phyloP scores from a whole-genome alignment of 2,329 filamentous ascomycete species.

The Pseudocercospora macadamiae region DNA sequence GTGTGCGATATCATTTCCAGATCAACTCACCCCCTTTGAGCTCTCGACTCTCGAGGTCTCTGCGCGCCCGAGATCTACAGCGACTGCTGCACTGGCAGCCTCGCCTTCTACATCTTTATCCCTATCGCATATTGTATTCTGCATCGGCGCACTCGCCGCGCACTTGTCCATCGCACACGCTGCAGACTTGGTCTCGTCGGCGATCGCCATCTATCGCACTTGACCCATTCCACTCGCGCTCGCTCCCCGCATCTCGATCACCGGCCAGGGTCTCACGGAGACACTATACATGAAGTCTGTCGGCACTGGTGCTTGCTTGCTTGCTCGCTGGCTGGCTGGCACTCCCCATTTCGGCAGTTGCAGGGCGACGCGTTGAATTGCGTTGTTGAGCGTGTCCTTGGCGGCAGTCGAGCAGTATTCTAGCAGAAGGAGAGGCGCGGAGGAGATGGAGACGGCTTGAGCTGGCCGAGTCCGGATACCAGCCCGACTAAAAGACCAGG shows the following conservation, averaged over 20 bases:
- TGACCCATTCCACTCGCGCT: not conserved
- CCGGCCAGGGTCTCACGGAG: slow-evolving; percentile 1
- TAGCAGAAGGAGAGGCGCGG: not conserved
- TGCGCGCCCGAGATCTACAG: not conserved
- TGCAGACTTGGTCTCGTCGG: no score
- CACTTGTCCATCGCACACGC: no score
- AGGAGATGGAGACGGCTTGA: slow-evolving; percentile 2
- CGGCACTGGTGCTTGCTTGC: slow-evolving; percentile 3
- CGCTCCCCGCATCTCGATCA: not conserved
- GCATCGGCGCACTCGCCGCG: no score
- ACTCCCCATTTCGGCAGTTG: not conserved
- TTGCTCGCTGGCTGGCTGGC: no score
- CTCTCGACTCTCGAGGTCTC: not conserved
- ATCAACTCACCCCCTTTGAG: no score
- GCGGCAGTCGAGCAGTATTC: not conserved
- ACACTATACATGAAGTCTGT: slow-evolving; percentile 2
- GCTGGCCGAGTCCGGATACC: not conserved
- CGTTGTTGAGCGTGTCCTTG: not conserved
- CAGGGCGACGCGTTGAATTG: no score
- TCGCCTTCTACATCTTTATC: not conserved
- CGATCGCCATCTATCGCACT: no score
- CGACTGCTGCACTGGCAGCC: not conserved
- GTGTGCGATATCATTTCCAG: no score
- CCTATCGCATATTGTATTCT: not conserved
- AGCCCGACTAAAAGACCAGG: not conserved